Evolutionary conservation across 768 basidiomycete genomes (phyloP).

Genomic region (Baorangia bicolor): DNA sequence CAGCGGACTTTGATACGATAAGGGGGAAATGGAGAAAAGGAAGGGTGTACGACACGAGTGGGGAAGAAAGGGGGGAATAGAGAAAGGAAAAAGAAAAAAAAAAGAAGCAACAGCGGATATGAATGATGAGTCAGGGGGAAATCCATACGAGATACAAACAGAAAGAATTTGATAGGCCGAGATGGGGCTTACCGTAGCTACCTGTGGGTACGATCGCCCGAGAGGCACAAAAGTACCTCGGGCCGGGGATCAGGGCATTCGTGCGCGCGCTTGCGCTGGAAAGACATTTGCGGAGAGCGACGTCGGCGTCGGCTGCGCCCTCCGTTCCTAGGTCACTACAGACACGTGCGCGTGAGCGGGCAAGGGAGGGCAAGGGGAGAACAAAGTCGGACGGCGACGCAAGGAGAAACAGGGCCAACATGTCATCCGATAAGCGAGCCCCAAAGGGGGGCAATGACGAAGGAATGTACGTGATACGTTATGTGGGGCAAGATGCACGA

Average conservation of each 20-base stretch:
- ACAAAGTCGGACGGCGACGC: too few species aligned
- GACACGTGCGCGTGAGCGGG: background rate
- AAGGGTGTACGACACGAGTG: background rate
- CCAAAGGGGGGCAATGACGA: background rate
- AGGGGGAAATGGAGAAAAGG: background rate
- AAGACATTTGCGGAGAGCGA: conserved; percentile 55
- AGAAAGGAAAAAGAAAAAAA: background rate
- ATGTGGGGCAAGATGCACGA: background rate
- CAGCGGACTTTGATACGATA: conserved; percentile 19
- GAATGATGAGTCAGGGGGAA: background rate
- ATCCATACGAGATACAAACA: background rate
- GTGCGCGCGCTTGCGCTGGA: conserved; percentile 39
- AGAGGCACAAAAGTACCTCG: conserved; percentile 60
- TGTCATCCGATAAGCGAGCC: conserved; percentile 5
- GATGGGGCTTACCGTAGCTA: conserved; percentile 46
- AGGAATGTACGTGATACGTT: background rate
- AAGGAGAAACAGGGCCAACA: background rate
- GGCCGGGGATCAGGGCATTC: conserved; percentile 54
- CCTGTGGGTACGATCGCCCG: conserved; percentile 61
- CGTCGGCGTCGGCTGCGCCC: conserved; percentile 61
- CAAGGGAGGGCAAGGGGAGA: background rate
- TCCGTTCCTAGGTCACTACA: conserved; percentile 66
- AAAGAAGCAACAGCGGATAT: conserved; percentile 1
- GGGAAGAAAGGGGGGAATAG: background rate
- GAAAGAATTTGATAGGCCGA: background rate